Evolutionary conservation across 768 basidiomycete species (phyloP).

Genomic region (Tylopilus sp.): DNA sequence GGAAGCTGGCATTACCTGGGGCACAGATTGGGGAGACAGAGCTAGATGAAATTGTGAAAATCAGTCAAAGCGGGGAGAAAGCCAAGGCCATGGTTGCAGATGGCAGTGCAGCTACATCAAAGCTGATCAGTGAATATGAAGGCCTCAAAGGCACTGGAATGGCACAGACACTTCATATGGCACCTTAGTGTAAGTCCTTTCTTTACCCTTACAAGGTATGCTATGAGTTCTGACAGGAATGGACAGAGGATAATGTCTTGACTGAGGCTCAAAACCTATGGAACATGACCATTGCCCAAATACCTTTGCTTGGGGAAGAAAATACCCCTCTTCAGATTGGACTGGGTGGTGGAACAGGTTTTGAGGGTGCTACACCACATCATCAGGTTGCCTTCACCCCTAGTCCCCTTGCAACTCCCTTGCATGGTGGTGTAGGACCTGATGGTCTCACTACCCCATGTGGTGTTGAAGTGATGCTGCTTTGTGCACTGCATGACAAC

Average conservation of each 20-base stretch:
- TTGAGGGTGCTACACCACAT: constrained; percentile 92
- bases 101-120: constrained; percentile 81
- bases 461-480: constrained; percentile 64
- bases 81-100: constrained; percentile 82
- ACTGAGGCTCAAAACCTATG: constrained; percentile 93
- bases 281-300: constrained; percentile 90
- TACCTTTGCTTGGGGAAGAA: constrained; percentile 93
- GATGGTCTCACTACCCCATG: constrained; percentile 55
- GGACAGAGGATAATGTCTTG: constrained; percentile 57
- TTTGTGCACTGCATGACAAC: constrained; percentile 94
- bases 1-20: constrained; percentile 78
- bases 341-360: constrained; percentile 82
- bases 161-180: constrained; percentile 93
- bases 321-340: constrained; percentile 88
- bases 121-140: constrained; percentile 89
- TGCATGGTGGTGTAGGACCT: constrained; percentile 45
- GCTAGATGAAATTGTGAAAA: constrained; percentile 97
- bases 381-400: constrained; percentile 91
- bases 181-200: constrained; percentile 75
- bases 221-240: neutral
- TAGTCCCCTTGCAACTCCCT: constrained; percentile 90
- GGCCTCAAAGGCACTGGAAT: constrained; percentile 82
- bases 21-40: constrained; percentile 95
- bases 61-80: constrained; percentile 87
- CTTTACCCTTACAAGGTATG: neutral